Percentiles rank a stretch among this genome's conserved stretches.
phyloP scores from a whole-genome alignment of 495 filamentous ascomycete species.

The Neurospora africana region DNA sequence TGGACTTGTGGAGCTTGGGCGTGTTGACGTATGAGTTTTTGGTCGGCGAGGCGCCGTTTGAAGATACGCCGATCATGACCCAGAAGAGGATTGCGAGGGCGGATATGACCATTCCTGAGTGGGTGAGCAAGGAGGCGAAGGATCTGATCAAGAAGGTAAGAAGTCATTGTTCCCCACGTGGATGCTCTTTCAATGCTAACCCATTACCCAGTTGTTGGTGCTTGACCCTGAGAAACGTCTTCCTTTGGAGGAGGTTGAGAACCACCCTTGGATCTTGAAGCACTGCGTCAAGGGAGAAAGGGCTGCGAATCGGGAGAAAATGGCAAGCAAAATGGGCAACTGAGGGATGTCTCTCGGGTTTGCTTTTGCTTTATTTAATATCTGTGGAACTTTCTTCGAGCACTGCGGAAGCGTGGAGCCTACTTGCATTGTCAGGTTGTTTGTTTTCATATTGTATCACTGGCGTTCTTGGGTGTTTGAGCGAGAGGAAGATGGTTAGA shows the following conservation, averaged over 20 bases:
- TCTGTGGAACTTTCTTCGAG: background rate
- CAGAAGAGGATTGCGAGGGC: conserved; percentile 78
- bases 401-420: background rate
- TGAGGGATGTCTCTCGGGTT: background rate
- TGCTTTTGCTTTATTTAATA: background rate
- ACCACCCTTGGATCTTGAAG: conserved; percentile 95
- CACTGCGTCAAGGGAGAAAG: conserved; percentile 78
- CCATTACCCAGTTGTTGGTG: conserved; percentile 58
- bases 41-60: conserved; percentile 91
- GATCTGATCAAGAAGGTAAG: conserved; percentile 83
- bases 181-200: background rate
- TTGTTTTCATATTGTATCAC: background rate
- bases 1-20: conserved; percentile 91
- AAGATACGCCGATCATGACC: conserved; percentile 91
- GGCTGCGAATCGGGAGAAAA: conserved; percentile 40
- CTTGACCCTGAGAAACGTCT: conserved; percentile 92
- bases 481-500: background rate
- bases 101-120: conserved; percentile 87
- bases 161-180: conserved; percentile 11
- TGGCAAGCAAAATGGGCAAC: conserved; percentile 12
- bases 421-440: background rate
- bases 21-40: conserved; percentile 96
- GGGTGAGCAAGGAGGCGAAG: conserved; percentile 80
- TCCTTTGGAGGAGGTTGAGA: conserved; percentile 76
- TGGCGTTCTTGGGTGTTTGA: background rate